Evolutionary conservation across 1,284 basidiomycete genomes (phyloP), one percentile per base, ranked within the genome.

Genomic region (Cutaneotrichosporon sp.): DNA sequence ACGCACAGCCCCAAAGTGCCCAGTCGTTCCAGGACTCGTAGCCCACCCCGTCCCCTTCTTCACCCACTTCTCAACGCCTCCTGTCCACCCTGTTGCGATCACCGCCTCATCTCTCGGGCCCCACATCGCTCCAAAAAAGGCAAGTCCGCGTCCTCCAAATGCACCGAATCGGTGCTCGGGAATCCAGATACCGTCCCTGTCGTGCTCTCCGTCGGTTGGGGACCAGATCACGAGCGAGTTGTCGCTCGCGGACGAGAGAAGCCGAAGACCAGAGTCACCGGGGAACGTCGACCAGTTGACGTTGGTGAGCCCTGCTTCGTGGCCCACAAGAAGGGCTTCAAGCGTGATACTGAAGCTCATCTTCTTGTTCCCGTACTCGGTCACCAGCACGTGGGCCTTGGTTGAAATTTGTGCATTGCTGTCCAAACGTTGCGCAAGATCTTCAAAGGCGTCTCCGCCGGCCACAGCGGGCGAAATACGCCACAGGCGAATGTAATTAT

Each of bases 221-320:
- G 76, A 61, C 92, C 92, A 97, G 44, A 96, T 75, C 57, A 96
- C 93, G 32, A 96, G 71, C 12, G 91, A 96, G 32, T 91, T 92
- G 73, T 97, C 92, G 0, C 87, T 85, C 0, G 93, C 93, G 3
- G 89, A 86, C 12, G 90, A 92, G 10, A 96, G 78, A 5, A 97
- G 79, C 0, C 82, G 83, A 16, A 57, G 77, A 3, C 56, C 59
- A 24, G 46, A 32, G 59, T 57, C 7, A 52, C 49, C n/a, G n/a
- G n/a, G n/a, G n/a, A n/a, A n/a, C n/a, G n/a, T 5, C 17, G 84
- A 80, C 90, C 91, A 97, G 38, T 84, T 78, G 11, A 97, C 74
- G 31, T 85, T 87, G 0, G 90, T 96, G n/a, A 97, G 77, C 27
- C 88, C 88, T 3, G 85, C 85, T 76, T 97, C 92, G 68, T 97